A percentile compares a stretch with the other conserved stretches of the same genome.
Evolutionary conservation across 2,329 filamentous ascomycete species (phyloP).

Genomic region (Fusarium sp.): DNA sequence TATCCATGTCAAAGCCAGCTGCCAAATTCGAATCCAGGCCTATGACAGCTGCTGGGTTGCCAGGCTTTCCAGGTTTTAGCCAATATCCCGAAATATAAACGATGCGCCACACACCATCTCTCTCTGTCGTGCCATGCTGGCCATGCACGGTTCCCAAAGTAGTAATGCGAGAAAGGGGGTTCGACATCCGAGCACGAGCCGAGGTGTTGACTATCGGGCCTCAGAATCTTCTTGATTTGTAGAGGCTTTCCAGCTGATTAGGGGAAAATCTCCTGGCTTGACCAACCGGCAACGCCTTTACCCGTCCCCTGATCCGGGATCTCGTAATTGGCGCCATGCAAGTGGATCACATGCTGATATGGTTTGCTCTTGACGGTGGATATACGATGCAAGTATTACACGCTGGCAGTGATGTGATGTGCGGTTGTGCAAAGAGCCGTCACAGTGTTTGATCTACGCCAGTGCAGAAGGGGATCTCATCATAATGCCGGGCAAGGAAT

Average conservation of each 20-base stretch:
- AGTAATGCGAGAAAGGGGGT: conserved; percentile 36
- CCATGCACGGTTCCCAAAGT: conserved; percentile 44
- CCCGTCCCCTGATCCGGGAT: conserved; percentile 21
- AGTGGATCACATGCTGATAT: conserved; percentile 45
- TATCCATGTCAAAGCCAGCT: conserved; percentile 12
- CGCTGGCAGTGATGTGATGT: conserved; percentile 14
- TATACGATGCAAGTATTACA: conserved; percentile 17
- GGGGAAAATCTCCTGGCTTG: conserved; percentile 11
- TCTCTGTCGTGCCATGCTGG: conserved; percentile 44
- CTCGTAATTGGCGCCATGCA: conserved; percentile 43
- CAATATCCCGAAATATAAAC: conserved; percentile 20
- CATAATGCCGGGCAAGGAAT: not conserved
- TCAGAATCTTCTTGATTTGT: conserved; percentile 10
- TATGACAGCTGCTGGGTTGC: conserved; percentile 3
- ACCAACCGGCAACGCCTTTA: conserved; percentile 14
- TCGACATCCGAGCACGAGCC: conserved; percentile 39
- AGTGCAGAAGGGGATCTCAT: conserved; percentile 16
- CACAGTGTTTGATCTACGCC: conserved; percentile 4
- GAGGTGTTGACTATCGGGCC: conserved; percentile 24
- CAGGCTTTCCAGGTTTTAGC: conserved; percentile 20
- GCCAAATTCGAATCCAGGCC: conserved; percentile 9
- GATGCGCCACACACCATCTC: conserved; percentile 35
- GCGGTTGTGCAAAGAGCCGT: conserved; percentile 8
- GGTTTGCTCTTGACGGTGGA: conserved; percentile 10
- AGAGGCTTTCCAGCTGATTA: conserved; percentile 2